Conservation (phyloP, 768 basidiomycete species). For the Tricholoma flavovirens region DNA sequence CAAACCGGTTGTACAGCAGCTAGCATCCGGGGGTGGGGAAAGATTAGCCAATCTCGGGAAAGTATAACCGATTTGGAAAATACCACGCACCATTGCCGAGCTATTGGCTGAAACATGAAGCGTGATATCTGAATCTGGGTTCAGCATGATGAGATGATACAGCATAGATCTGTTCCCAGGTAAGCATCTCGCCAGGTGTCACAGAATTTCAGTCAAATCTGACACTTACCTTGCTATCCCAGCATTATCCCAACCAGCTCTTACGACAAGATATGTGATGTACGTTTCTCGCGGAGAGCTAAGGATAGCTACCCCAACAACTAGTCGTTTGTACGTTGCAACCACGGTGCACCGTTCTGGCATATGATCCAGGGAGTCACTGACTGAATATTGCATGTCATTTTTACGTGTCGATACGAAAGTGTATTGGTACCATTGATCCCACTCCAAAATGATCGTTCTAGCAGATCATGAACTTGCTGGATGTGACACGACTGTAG, state of each 20-base stretch:
- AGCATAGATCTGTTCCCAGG: conserved; percentile 56
- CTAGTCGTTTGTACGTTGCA: conserved; percentile 62
- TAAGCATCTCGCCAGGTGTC: not conserved
- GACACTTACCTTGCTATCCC: conserved; percentile 63
- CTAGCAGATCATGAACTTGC: conserved; percentile 69
- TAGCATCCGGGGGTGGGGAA: conserved; percentile 24
- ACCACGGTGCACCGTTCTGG: conserved; percentile 76
- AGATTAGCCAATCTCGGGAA: not conserved
- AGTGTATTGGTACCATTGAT: conserved; percentile 53
- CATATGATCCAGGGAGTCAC: conserved; percentile 59
- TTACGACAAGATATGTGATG: conserved; percentile 77
- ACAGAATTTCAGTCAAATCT: conserved; percentile 1
- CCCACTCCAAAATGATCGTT: conserved; percentile 69
- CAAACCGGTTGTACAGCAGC: conserved; percentile 81
- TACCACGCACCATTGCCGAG: conserved; percentile 62
- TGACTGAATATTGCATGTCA: conserved; percentile 37
- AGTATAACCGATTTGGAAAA: not conserved
- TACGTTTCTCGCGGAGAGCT: conserved; percentile 79
- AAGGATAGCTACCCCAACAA: conserved; percentile 69
- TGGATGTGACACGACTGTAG: conserved; percentile 54
- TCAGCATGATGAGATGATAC: conserved; percentile 65
- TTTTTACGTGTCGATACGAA: not conserved
- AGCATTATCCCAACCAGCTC: conserved; percentile 74
- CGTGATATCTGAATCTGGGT: conserved; percentile 72
- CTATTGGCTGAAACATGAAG: conserved; percentile 80